Evolutionary conservation across 1,284 basidiomycete genomes (phyloP).

Genomic region (Ceratobasidium theobromae): DNA sequence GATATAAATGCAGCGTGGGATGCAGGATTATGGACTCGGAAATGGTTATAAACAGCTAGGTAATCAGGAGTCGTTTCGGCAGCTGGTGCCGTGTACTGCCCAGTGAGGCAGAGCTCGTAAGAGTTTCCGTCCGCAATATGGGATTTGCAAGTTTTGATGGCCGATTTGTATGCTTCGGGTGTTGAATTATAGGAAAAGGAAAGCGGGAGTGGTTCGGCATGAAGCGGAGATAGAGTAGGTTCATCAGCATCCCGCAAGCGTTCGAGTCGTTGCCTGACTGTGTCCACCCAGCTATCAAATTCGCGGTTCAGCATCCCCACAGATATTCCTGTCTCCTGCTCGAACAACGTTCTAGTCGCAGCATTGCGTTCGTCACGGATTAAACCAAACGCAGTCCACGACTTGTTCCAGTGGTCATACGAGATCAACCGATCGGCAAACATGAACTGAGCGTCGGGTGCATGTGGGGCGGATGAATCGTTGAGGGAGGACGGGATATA

Average conservation of each 20-base stretch:
- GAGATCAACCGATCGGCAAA: constrained; percentile 46
- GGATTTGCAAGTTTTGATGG: constrained; percentile 74
- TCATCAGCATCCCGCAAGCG: constrained; percentile 15
- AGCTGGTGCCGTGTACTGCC: constrained; percentile 59
- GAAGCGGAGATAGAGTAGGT: constrained; percentile 38
- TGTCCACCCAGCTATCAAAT: constrained; percentile 8
- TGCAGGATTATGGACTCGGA: constrained; percentile 83
- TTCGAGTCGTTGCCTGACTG: constrained; percentile 33
- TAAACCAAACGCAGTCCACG: constrained; percentile 49
- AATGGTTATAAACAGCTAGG: constrained; percentile 65
- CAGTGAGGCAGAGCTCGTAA: constrained; percentile 96
- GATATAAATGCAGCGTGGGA: constrained; percentile 87
- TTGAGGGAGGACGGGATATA: constrained; percentile 33
- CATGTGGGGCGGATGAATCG: neutral
- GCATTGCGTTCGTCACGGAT: constrained; percentile 35
- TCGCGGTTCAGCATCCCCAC: constrained; percentile 3
- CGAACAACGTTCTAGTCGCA: neutral
- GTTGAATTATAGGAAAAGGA: constrained; percentile 3
- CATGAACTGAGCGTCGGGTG: constrained; percentile 42
- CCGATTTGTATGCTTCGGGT: constrained; percentile 61
- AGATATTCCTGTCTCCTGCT: neutral
- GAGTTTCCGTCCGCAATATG: constrained; percentile 84
- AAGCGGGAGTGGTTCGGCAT: constrained; percentile 6
- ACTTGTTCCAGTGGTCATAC: constrained; percentile 41
- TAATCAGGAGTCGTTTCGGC: constrained; percentile 39